These are phyloP conservation scores for Talaromyces pinophilus DNA, from an alignment of 2,329 filamentous ascomycete species.

Conservation along the genomic window DNA sequence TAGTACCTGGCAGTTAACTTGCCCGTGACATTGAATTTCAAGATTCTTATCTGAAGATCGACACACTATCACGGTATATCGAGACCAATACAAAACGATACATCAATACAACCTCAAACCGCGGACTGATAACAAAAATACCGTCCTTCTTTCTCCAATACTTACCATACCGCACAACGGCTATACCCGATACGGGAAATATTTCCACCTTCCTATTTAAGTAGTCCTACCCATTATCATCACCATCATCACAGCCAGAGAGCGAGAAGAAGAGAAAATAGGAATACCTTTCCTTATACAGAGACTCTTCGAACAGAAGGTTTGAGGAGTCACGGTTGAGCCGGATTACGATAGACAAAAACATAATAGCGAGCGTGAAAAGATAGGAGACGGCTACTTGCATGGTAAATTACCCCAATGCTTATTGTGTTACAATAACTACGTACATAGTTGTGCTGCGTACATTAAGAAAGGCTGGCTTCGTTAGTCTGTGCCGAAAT, in stretches of 20 bases:
- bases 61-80: not conserved
- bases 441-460: not conserved
- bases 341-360: not conserved
- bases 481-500: not conserved
- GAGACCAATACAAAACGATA: not conserved
- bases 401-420: not conserved
- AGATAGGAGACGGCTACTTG: not conserved
- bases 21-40: not conserved
- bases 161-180: not conserved
- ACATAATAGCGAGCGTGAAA: not conserved
- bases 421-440: not conserved
- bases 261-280: not conserved
- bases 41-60: not conserved
- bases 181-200: not conserved
- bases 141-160: not conserved
- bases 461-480: not conserved
- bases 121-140: not conserved
- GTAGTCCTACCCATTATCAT: not conserved
- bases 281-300: not conserved
- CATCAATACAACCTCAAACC: not conserved
- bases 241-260: not conserved
- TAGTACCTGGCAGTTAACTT: not conserved
- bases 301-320: not conserved
- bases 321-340: not conserved
- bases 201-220: constrained; percentile 15